Percentiles rank a stretch among this genome's conserved stretches.
Evolutionary conservation across 2,329 filamentous ascomycete genomes (phyloP).

Genomic region (Alternaria burnsii): DNA sequence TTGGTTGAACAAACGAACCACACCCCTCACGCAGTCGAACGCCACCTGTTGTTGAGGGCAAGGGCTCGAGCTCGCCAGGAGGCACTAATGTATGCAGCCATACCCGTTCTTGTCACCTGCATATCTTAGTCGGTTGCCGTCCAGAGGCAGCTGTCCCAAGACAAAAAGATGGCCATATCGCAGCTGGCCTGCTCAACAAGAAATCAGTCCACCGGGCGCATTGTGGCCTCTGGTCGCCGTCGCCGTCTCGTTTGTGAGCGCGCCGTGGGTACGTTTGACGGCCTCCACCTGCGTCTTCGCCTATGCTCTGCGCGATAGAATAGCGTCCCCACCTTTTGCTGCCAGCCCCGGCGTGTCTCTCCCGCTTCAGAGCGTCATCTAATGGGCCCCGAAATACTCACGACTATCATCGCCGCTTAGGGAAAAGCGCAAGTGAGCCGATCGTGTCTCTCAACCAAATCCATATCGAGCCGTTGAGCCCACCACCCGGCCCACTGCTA

Average conservation of each 20-base stretch:
- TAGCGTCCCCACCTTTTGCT: slow-evolving; percentile 22
- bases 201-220: slow-evolving; percentile 7
- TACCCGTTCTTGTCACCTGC: slow-evolving; percentile 16
- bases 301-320: slow-evolving; percentile 5
- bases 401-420: slow-evolving; percentile 23
- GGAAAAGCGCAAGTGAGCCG: slow-evolving; percentile 24
- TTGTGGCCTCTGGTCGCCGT: neutral
- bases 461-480: slow-evolving; percentile 25
- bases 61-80: slow-evolving; percentile 3
- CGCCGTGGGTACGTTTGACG: neutral
- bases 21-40: slow-evolving; percentile 7
- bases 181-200: slow-evolving; percentile 17
- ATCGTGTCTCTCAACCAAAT: slow-evolving; percentile 29
- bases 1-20: slow-evolving; percentile 12
- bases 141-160: slow-evolving; percentile 8
- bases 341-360: slow-evolving; percentile 19
- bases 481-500: slow-evolving; percentile 8
- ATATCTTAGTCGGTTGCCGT: slow-evolving; percentile 10
- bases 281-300: slow-evolving; percentile 4
- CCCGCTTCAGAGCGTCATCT: slow-evolving; percentile 28
- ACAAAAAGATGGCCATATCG: slow-evolving; percentile 7
- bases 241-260: neutral
- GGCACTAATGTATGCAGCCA: slow-evolving; percentile 10
- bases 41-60: slow-evolving; percentile 16
- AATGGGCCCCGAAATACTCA: slow-evolving; percentile 23